These are phyloP conservation scores for Coelastrella sp. DNA, from an alignment of 139 green algal genomes.

Conservation along the genomic window DNA sequence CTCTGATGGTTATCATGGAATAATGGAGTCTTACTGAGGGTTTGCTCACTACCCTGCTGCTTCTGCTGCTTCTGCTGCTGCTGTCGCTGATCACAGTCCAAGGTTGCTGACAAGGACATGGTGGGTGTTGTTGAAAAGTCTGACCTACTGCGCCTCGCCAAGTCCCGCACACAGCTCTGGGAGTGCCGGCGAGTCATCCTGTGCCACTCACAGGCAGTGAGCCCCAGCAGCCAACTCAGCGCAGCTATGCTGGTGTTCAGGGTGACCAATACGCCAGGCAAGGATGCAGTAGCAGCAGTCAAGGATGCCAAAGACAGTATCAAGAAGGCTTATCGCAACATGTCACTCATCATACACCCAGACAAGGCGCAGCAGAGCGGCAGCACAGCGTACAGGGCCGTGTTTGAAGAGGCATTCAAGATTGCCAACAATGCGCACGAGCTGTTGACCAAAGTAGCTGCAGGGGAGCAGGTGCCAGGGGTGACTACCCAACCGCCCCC, in stretches of 20 bases:
- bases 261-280: not conserved
- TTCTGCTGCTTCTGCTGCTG: slow-evolving; percentile 1
- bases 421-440: slow-evolving; percentile 3
- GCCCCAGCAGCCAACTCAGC: not conserved
- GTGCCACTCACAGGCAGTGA: not conserved
- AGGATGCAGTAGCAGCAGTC: not conserved
- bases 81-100: not conserved
- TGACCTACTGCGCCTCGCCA: slow-evolving; percentile 21
- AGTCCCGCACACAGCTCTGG: slow-evolving; percentile 8
- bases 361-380: not conserved
- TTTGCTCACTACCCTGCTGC: not conserved
- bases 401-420: slow-evolving; percentile 34
- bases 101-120: not conserved
- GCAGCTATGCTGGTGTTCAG: slow-evolving; percentile 8
- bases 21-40: not conserved
- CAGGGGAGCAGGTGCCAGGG: not conserved
- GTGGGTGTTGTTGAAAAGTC: slow-evolving; percentile 22
- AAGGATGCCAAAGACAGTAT: not conserved
- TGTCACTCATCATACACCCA: slow-evolving; percentile 10
- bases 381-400: not conserved
- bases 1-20: not conserved
- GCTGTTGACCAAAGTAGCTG: not conserved
- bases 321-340: not conserved
- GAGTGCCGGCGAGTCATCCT: slow-evolving; percentile 6
- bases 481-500: not conserved